Evolutionary conservation across 768 basidiomycete species (phyloP), one percentile per base, ranked within the genome.

Genomic region (Lactarius sanguifluus): DNA sequence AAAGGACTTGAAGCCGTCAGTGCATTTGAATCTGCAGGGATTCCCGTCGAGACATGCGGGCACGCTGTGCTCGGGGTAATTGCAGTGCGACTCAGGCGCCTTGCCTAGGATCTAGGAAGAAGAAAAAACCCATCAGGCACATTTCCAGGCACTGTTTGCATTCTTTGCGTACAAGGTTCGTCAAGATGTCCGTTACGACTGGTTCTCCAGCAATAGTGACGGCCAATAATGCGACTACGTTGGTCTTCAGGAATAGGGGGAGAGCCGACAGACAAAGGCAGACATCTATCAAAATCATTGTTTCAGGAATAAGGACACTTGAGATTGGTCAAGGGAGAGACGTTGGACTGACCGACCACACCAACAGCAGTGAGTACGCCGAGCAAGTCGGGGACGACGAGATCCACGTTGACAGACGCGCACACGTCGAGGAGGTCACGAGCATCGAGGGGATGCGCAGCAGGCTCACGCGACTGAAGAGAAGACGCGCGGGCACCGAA

Each of bases 1-100:
- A 52, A 34, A 67, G 7, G 67, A 38, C 1, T 71, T 77, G 71
- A 72, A 83, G 73, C 82, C 82, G 67, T 82, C 74, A 40, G 71
- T 78, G 77, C 83, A 84, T 1, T 71, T 72, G 65, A 84, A 85
- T 41, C 75, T 75, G 69, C 84, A 85, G 2, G 81, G 79, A 61
- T 76, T 74, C 3, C 74, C 73, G 2, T 54, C 59, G 45, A 70
- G 62, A 70, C 84, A 85, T 2, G 66, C 28, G 1, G 82, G 78
- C 2, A 69, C 63, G 9, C 79, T 75, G 65, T 84, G 76, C 2
- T 74, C 70, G 0, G 83, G 83, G 70, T 80, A 85, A 12, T 69
- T 61, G 72, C 82, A 83, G 1, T 71, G 68, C 34, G 74, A 23
- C 18, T 69, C 64, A 25, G 71, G 66, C 2, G 69, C 61, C 10